These are phyloP conservation scores for Nevesoporus exiguus DNA, from an alignment of 768 basidiomycete species.

Conservation along the genomic window DNA sequence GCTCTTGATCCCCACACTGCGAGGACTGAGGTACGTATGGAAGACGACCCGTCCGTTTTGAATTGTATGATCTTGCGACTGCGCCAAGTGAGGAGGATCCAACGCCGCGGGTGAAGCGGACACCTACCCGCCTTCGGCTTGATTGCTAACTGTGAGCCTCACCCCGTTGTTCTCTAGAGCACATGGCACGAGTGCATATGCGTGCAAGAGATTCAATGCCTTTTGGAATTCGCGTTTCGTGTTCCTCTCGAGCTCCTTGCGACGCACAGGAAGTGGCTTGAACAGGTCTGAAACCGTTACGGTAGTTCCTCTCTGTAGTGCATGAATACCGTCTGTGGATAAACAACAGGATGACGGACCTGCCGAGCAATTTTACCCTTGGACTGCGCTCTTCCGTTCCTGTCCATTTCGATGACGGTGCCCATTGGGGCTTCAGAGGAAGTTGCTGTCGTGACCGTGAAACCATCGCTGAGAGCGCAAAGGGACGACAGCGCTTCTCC, in stretches of 20 bases:
- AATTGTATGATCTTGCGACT: slow-evolving; percentile 69
- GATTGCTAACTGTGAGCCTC: slow-evolving; percentile 70
- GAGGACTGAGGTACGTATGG: slow-evolving; percentile 59
- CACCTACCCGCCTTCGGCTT: slow-evolving; percentile 64
- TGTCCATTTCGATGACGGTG: slow-evolving; percentile 68
- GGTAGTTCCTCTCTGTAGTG: slow-evolving; percentile 83
- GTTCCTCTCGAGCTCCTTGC: slow-evolving; percentile 89
- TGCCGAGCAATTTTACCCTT: slow-evolving; percentile 70
- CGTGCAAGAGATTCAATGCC: slow-evolving; percentile 74
- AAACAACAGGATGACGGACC: slow-evolving; percentile 39
- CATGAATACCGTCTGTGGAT: background rate
- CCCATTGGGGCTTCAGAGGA: slow-evolving; percentile 73
- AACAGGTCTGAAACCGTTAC: slow-evolving; percentile 71
- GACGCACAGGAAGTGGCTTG: slow-evolving; percentile 78
- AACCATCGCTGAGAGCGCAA: slow-evolving; percentile 73
- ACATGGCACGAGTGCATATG: slow-evolving; percentile 88
- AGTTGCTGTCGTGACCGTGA: slow-evolving; percentile 74
- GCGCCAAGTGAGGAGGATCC: slow-evolving; percentile 2
- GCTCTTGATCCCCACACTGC: slow-evolving; percentile 85
- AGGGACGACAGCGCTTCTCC: slow-evolving; percentile 95
- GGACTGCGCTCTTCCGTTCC: slow-evolving; percentile 56
- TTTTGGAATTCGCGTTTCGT: slow-evolving; percentile 87
- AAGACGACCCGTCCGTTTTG: slow-evolving; percentile 64
- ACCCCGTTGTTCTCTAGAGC: slow-evolving; percentile 54
- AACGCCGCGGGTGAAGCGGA: background rate